Conservation (phyloP, 2,329 filamentous ascomycete species). For the Hysterium pulicare region DNA sequence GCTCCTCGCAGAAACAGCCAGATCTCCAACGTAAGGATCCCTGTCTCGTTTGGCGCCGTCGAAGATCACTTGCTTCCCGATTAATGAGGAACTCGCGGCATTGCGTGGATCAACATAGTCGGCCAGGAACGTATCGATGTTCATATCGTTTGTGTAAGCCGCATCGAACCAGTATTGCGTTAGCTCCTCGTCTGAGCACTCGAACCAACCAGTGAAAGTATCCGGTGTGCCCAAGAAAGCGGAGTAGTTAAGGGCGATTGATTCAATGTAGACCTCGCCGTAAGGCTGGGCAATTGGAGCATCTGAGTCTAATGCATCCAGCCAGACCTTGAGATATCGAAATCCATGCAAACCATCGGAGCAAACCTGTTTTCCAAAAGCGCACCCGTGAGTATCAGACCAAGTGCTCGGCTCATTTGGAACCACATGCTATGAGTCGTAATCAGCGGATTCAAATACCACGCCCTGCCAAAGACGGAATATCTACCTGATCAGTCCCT, state of each 20-base stretch:
- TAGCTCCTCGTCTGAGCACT: slow-evolving; percentile 1
- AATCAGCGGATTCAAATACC: no score
- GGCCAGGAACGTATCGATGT: background rate
- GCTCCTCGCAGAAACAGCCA: background rate
- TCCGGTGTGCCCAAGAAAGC: background rate
- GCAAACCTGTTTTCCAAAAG: background rate
- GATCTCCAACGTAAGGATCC: slow-evolving; percentile 2
- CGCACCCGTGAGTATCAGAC: background rate
- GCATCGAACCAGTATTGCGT: slow-evolving; percentile 3
- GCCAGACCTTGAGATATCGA: slow-evolving; percentile 1
- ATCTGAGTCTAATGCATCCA: background rate
- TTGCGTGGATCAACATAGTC: slow-evolving; percentile 1
- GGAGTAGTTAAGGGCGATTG: background rate
- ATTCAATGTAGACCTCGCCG: background rate
- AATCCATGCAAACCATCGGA: slow-evolving; percentile 2
- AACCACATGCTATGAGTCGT: no score
- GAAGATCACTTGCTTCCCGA: slow-evolving; percentile 1
- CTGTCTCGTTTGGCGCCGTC: slow-evolving; percentile 3
- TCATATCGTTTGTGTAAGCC: slow-evolving; percentile 4
- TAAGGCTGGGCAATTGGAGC: background rate
- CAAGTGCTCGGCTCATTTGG: background rate
- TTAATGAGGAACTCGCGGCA: background rate
- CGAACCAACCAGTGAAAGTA: slow-evolving; percentile 1
- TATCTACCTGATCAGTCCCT: slow-evolving; percentile 1
- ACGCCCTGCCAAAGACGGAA: no score